phyloP scores from a whole-genome alignment of 257 asterid genomes.

The Henckelia pumila region DNA sequence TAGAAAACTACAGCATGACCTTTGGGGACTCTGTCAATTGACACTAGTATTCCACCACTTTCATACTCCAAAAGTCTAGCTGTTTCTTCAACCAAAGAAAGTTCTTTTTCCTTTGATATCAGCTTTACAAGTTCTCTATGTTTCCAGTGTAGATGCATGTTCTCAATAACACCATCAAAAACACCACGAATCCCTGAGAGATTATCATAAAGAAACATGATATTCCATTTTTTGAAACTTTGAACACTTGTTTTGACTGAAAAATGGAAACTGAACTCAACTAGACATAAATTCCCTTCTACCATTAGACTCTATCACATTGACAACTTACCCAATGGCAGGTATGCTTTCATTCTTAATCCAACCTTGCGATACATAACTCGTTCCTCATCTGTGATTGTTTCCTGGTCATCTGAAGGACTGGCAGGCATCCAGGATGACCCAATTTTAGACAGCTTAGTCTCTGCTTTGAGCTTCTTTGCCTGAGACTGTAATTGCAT shows the following conservation, averaged over 20 bases:
- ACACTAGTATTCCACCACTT: conserved; percentile 90
- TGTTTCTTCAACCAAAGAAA: conserved; percentile 86
- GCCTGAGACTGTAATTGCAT: conserved; percentile 66
- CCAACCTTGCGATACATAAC: conserved; percentile 86
- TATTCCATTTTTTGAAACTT: conserved; percentile 11
- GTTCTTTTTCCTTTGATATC: conserved; percentile 82
- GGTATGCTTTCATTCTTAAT: conserved; percentile 84
- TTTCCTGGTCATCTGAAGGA: conserved; percentile 95
- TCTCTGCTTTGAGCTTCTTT: conserved; percentile 93
- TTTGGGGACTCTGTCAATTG: conserved; percentile 85
- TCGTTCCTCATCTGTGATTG: conserved; percentile 95
- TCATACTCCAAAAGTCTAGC: conserved; percentile 94
- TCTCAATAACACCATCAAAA: conserved; percentile 97
- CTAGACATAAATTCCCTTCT: neutral
- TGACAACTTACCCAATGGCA: conserved; percentile 81
- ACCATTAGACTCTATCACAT: conserved; percentile 13
- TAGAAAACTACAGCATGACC: conserved; percentile 79
- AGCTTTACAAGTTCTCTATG: conserved; percentile 95
- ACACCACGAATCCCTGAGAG: conserved; percentile 89
- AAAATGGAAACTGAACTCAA: neutral
- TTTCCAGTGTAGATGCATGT: conserved; percentile 99
- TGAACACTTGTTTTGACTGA: too few relatives aligned
- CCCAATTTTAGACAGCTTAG: conserved; percentile 70
- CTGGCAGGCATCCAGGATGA: conserved; percentile 83
- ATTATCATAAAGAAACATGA: conserved; percentile 25